Percentiles rank a stretch among this genome's conserved stretches.
phyloP scores from a whole-genome alignment of 2,329 filamentous ascomycete species.

The Ascochyta viciae-villosae region DNA sequence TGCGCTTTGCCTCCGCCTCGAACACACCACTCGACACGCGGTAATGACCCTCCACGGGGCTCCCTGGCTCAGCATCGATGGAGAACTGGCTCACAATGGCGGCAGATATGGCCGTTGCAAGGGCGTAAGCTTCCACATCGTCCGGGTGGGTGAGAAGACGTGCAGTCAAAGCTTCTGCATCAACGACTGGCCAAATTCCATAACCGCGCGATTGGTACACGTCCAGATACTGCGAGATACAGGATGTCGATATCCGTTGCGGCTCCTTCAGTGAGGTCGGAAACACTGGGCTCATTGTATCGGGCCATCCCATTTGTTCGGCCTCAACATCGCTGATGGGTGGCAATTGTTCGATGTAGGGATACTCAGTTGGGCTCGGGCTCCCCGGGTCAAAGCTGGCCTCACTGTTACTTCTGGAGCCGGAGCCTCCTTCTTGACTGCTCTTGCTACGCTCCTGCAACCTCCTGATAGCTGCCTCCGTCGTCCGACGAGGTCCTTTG shows the following conservation, averaged over 20 bases:
- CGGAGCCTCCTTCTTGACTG: constrained; percentile 27
- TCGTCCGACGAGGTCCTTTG: constrained; percentile 45
- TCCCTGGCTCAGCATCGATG: constrained; percentile 40
- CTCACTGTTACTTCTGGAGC: constrained; percentile 42
- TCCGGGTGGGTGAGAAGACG: constrained; percentile 42
- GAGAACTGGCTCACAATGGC: constrained; percentile 47
- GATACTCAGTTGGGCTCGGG: constrained; percentile 36
- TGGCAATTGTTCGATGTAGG: constrained; percentile 33
- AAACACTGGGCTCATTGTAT: constrained; percentile 29
- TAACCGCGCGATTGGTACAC: constrained; percentile 42
- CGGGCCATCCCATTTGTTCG: constrained; percentile 36
- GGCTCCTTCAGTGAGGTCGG: constrained; percentile 22
- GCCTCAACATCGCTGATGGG: constrained; percentile 27
- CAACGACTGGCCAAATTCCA: constrained; percentile 46
- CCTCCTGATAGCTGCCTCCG: constrained; percentile 44
- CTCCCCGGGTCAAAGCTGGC: constrained; percentile 43
- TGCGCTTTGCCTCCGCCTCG: constrained; percentile 38
- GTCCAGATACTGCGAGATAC: constrained; percentile 43
- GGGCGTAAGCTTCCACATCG: constrained; percentile 42
- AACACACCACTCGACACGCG: constrained; percentile 41
- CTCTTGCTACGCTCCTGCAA: constrained; percentile 42
- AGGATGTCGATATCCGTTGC: constrained; percentile 41
- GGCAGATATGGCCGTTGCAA: constrained; percentile 44
- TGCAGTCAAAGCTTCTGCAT: constrained; percentile 41
- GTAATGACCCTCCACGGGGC: constrained; percentile 42